Evolutionary conservation across 23 red algal species (phyloP), one percentile per base, ranked within the genome.

Genomic region (Agarophyton chilense): DNA sequence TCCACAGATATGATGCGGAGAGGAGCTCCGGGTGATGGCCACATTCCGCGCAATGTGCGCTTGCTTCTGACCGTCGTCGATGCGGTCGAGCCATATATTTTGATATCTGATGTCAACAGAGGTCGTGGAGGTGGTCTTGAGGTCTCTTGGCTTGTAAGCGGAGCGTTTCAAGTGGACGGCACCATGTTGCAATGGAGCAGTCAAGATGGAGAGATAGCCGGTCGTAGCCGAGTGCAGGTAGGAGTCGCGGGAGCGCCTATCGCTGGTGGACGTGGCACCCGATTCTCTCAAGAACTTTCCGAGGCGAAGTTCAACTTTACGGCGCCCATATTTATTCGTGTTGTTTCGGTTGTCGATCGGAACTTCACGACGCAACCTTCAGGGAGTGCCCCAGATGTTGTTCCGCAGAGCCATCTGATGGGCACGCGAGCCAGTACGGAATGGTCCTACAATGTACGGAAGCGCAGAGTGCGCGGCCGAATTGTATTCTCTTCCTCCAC

Each of bases 41-140:
- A 98, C 82, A 81, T 98, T n/a, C 93, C 89, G 25, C 88, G 96
- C 12, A 98, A 98, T 78, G 62, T 98, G 7, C 93, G 96, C 17
- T 68, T 98, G 18, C 42, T 90, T 34, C 7, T 98, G 2, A 82
- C 73, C 21, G 90, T 75, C 26, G 67, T 94, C 16, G 96, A 98
- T 67, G 81, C 84, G 3, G 45, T 95, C 8, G 77, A 98, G 68
- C 96, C 96, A 19, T 98, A 94, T 72, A 78, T 86, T 65, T 19
- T 52, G 49, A 10, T 82, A 35, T 34, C 13, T 12, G 47, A 66
- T 13, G 32, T 82, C 32, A 88, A 73, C 24, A 12, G 3, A 14
- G 47, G 10, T 45, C 39, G 40, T 5, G 77, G 44, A 44, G 41
- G 61, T 18, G 66, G 38, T 40, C 62, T 60, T n/a, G 42, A 39